phyloP scores from a whole-genome alignment of 371 early-diverging fungal genomes.

The Massospora cicadina region DNA sequence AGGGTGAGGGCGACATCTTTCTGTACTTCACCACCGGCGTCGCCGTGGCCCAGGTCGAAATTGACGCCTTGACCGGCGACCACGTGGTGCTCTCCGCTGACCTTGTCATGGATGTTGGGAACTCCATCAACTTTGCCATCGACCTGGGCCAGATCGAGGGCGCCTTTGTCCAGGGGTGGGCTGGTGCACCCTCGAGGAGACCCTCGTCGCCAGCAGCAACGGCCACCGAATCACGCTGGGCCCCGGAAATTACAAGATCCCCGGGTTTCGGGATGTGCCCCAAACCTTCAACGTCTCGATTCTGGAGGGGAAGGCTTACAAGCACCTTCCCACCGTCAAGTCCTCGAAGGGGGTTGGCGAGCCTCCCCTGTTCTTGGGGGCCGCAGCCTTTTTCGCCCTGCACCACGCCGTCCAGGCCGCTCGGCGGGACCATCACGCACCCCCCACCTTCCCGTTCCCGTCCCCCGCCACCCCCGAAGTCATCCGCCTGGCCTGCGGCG shows the following conservation, averaged over 20 bases:
- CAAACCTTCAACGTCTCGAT: conserved; percentile 45
- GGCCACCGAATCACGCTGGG: conserved; percentile 54
- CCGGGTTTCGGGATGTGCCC: conserved; percentile 52
- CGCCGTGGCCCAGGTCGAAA: conserved; percentile 53
- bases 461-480: conserved; percentile 51
- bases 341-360: conserved; percentile 67
- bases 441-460: too few relatives aligned
- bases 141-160: conserved; percentile 75
- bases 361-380: conserved; percentile 60
- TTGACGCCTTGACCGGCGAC: conserved; percentile 56
- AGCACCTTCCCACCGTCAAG: conserved; percentile 37
- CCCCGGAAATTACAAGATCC: conserved; percentile 67
- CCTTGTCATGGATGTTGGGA: conserved; percentile 54
- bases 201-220: conserved; percentile 30
- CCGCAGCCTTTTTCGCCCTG: conserved; percentile 50
- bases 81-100: conserved; percentile 46
- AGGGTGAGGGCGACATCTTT: conserved; percentile 38
- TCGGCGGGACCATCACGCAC: too few relatives aligned
- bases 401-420: conserved; percentile 34
- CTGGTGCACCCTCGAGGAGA: conserved; percentile 44
- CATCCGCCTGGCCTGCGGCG: conserved; percentile 42
- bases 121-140: conserved; percentile 51
- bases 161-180: conserved; percentile 51
- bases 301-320: conserved; percentile 34
- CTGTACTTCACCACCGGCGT: conserved; percentile 59